A percentile compares a stretch with the other conserved stretches of the same genome.
These are phyloP conservation scores for Candida ulmi DNA, from an alignment of 805 yeast species.

Conservation along the genomic window DNA sequence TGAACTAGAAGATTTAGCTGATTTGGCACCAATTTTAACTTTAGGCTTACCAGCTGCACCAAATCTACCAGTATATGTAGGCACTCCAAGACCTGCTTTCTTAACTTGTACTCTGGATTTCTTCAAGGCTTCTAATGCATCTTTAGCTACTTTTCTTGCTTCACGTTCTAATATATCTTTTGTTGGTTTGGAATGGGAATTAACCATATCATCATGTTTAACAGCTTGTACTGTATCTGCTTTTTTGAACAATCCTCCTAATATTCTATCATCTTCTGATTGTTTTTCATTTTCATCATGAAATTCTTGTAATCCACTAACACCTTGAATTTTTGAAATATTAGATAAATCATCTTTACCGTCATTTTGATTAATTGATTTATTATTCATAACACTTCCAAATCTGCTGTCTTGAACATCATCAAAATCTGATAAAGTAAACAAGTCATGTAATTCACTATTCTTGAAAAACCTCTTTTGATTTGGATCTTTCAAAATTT, in stretches of 20 bases:
- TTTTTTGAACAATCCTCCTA: constrained; percentile 70
- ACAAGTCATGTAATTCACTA: constrained; percentile 87
- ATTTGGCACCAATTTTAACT: constrained; percentile 16
- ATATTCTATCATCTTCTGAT: constrained; percentile 55
- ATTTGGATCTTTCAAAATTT: constrained; percentile 91
- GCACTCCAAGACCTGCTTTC: constrained; percentile 59
- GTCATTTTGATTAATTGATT: constrained; percentile 24
- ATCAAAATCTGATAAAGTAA: constrained; percentile 68
- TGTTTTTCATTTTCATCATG: constrained; percentile 33
- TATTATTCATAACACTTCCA: constrained; percentile 26
- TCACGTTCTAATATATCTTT: constrained; percentile 44
- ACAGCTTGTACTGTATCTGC: constrained; percentile 70
- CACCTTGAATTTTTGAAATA: constrained; percentile 64
- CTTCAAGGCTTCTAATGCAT: constrained; percentile 50
- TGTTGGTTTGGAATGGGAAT: constrained; percentile 33
- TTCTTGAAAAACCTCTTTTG: constrained; percentile 89
- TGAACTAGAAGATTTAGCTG: constrained; percentile 36
- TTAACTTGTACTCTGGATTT: constrained; percentile 43
- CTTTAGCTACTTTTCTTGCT: constrained; percentile 51
- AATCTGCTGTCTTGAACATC: constrained; percentile 50
- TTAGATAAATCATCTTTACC: constrained; percentile 66
- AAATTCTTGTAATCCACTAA: constrained; percentile 63
- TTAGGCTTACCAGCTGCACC: constrained; percentile 70
- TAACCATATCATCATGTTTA: constrained; percentile 74
- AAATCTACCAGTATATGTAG: constrained; percentile 94